Conservation (phyloP, 495 filamentous ascomycete genomes). For the Aspergillus funiculosus region DNA sequence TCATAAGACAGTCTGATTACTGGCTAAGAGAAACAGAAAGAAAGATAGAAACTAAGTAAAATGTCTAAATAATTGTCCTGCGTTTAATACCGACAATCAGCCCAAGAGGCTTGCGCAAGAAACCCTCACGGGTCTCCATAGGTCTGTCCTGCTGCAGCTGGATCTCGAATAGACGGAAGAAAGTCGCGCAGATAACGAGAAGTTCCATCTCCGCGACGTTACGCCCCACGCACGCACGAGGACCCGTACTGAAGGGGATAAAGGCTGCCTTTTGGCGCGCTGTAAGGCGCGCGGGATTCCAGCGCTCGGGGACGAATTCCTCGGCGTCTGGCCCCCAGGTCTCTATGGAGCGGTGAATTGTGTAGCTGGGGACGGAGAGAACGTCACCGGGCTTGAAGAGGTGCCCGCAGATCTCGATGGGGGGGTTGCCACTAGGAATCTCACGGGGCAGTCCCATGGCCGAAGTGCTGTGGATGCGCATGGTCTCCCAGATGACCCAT, state of each 20-base stretch:
- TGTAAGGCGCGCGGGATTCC: conserved; percentile 51
- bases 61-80: conserved; percentile 3
- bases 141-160: conserved; percentile 57
- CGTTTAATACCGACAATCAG: conserved; percentile 63
- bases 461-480: conserved; percentile 85
- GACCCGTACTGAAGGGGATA: conserved; percentile 80
- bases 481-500: conserved; percentile 79
- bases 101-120: conserved; percentile 80
- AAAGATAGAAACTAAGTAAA: neutral
- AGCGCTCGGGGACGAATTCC: conserved; percentile 77
- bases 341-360: conserved; percentile 72
- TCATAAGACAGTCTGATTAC: too few relatives aligned
- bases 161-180: conserved; percentile 72
- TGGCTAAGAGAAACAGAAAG: neutral
- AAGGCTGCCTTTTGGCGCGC: conserved; percentile 70
- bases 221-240: conserved; percentile 73
- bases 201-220: conserved; percentile 95
- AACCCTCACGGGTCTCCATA: conserved; percentile 80
- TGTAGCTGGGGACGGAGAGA: conserved; percentile 79
- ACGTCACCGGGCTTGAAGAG: conserved; percentile 71
- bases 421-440: conserved; percentile 57
- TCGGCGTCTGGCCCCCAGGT: conserved; percentile 81
- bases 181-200: conserved; percentile 69
- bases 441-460: conserved; percentile 81
- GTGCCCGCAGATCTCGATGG: conserved; percentile 50